phyloP scores from a whole-genome alignment of 805 yeast species.

The Clavispora fructus region DNA sequence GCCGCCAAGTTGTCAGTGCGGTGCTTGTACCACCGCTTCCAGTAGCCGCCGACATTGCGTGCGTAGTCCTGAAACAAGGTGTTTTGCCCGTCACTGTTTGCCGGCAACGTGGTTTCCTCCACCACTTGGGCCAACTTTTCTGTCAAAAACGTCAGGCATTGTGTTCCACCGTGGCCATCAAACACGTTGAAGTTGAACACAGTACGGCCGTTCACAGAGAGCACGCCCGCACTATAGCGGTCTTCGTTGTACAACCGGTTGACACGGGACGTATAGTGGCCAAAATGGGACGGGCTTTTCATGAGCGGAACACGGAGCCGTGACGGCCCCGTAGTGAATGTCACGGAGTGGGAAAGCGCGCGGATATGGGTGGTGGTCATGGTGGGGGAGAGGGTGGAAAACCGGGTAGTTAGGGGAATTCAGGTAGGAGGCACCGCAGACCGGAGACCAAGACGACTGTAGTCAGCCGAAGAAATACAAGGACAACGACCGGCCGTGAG shows the following conservation, averaged over 20 bases:
- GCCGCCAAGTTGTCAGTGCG: constrained; percentile 26
- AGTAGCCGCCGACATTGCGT: constrained; percentile 69
- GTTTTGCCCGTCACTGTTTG: constrained; percentile 23
- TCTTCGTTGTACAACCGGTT: constrained; percentile 82
- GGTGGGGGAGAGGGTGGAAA: too few relatives aligned
- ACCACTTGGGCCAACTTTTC: constrained; percentile 46
- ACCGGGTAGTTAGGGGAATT: too few relatives aligned
- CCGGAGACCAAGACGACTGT: too few relatives aligned
- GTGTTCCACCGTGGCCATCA: constrained; percentile 93
- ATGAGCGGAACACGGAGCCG: constrained; percentile 48
- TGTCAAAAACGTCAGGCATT: constrained; percentile 60
- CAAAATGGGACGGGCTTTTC: constrained; percentile 69
- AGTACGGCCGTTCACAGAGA: constrained; percentile 27
- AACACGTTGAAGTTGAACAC: constrained; percentile 68
- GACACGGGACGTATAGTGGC: constrained; percentile 73
- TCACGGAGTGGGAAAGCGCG: constrained; percentile 18
- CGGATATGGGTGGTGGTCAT: background rate
- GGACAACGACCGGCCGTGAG: too few relatives aligned
- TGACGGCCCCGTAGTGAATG: constrained; percentile 22
- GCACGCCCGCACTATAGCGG: constrained; percentile 59
- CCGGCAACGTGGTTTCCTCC: constrained; percentile 38
- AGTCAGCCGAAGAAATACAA: too few relatives aligned
- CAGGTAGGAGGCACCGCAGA: too few relatives aligned
- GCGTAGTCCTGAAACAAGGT: constrained; percentile 51
- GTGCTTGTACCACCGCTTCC: constrained; percentile 69